Evolutionary conservation across 768 basidiomycete species (phyloP), one percentile per base, ranked within the genome.

Genomic region (Tulasnella sp.): DNA sequence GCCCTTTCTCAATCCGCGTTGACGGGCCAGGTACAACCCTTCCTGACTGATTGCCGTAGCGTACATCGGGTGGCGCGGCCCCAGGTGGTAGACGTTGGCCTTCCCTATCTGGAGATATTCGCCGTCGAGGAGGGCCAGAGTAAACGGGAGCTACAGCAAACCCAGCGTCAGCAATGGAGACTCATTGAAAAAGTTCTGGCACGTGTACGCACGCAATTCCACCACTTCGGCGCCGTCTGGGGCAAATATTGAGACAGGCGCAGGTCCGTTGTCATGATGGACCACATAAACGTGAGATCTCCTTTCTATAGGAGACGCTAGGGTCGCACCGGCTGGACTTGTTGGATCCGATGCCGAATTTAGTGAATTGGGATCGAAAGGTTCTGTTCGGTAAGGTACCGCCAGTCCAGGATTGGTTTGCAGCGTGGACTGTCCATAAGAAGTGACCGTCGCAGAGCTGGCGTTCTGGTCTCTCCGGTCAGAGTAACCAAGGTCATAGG

Each of bases 181-280:
- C 1, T 4, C 71, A 5, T 14, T n/a, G 7, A 24, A 2, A 27
- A 74, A 44, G 4, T 44, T 3, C 9, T 24, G 9, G 19, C 6
- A 58, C 1, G 39, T 31, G 24, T 31, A 79, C 78, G 36, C 71
- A 79, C 78, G 78, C 14, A 79, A 42, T 56, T 79, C 78, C 14
- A 79, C 78, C 27, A 79, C 71, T 1, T 79, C 78, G 10, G 78
- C 44, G 8, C 76, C 76, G 42, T 79, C 71, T 3, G 73, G 44
- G n/a, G 78, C 71, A 48, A 18, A 79, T n/a, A 79, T 79, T 21
- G 78, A 73, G 0, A 79, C 42, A 73, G 78, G 71, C 10, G 78
- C 78, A 18, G 71, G 71, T 31, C 78, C 73, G 42, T 40, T 39
- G 31, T 79, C 78, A 27, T 79, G 78, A 39, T 79, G 78, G 2